Percentiles rank a stretch among this genome's conserved stretches.
Conservation (phyloP, 2,329 filamentous ascomycete genomes). For the Emmonsia crescens region DNA sequence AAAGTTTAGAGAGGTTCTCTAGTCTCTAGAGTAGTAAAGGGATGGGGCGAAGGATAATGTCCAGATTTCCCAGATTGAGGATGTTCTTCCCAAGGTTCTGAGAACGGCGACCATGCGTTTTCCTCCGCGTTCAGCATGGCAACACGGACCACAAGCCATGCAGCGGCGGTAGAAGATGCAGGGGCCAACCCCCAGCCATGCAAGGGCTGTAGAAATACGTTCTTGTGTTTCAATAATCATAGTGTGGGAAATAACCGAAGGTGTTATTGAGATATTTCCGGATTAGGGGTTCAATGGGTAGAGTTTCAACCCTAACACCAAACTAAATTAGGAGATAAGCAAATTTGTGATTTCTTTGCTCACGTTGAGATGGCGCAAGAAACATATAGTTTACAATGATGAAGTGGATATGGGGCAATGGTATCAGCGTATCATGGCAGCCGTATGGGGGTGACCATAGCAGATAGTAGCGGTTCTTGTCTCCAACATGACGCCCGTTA, state of each 20-base stretch:
- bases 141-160: neutral
- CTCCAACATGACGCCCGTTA: neutral
- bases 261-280: conserved; percentile 9
- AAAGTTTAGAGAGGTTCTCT: neutral
- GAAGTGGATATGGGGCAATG: neutral
- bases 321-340: neutral
- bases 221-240: conserved; percentile 6
- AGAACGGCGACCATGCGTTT: neutral
- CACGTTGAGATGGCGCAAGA: neutral
- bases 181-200: neutral
- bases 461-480: neutral
- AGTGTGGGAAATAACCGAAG: neutral
- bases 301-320: neutral
- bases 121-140: neutral
- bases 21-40: neutral
- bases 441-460: neutral
- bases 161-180: neutral
- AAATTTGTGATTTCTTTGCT: neutral
- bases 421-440: neutral
- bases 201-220: neutral
- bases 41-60: neutral
- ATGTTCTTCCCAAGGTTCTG: neutral
- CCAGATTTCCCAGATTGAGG: neutral
- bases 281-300: conserved; percentile 11
- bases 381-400: neutral